phyloP scores from a whole-genome alignment of 2,329 filamentous ascomycete genomes.

The Colletotrichum sidae region DNA sequence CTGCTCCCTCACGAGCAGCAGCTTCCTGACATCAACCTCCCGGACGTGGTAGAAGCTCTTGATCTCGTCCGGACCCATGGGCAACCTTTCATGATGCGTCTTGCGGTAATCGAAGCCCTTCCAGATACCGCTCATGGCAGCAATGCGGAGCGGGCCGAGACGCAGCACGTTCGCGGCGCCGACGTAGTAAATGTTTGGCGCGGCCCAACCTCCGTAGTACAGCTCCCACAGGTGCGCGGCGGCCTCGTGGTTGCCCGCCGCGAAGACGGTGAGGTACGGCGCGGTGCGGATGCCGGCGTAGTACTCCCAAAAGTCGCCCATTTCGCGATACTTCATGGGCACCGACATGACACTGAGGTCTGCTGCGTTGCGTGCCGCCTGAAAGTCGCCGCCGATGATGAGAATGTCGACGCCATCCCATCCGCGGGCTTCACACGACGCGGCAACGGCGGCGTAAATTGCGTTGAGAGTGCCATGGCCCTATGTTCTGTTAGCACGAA shows the following conservation, averaged over 20 bases:
- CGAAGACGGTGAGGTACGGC: slow-evolving; percentile 91
- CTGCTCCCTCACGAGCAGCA: slow-evolving; percentile 86
- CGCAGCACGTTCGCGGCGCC: slow-evolving; percentile 91
- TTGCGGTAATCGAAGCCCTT: slow-evolving; percentile 90
- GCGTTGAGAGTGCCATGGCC: slow-evolving; percentile 92
- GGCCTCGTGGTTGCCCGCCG: slow-evolving; percentile 96
- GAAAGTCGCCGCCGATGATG: slow-evolving; percentile 95
- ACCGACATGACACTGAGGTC: slow-evolving; percentile 92
- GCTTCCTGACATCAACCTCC: slow-evolving; percentile 90
- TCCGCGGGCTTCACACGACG: slow-evolving; percentile 74
- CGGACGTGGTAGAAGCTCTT: slow-evolving; percentile 90
- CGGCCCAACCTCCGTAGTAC: slow-evolving; percentile 97
- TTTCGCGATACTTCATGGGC: slow-evolving; percentile 84
- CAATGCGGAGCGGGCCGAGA: slow-evolving; percentile 86
- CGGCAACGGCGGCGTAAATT: slow-evolving; percentile 84
- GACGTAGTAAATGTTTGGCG: slow-evolving; percentile 96
- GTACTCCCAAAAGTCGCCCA: slow-evolving; percentile 95
- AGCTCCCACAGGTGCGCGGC: slow-evolving; percentile 91
- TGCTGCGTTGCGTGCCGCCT: slow-evolving; percentile 85
- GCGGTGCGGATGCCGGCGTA: slow-evolving; percentile 83
- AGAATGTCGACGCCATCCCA: slow-evolving; percentile 89
- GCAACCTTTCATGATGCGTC: slow-evolving; percentile 85
- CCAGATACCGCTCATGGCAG: slow-evolving; percentile 94
- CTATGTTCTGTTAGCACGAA: slow-evolving; percentile 54
- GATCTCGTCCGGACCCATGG: slow-evolving; percentile 82